Base-by-base conservation (phyloP, 2,329 filamentous ascomycete species). In the Fusarium lyarnte region DNA sequence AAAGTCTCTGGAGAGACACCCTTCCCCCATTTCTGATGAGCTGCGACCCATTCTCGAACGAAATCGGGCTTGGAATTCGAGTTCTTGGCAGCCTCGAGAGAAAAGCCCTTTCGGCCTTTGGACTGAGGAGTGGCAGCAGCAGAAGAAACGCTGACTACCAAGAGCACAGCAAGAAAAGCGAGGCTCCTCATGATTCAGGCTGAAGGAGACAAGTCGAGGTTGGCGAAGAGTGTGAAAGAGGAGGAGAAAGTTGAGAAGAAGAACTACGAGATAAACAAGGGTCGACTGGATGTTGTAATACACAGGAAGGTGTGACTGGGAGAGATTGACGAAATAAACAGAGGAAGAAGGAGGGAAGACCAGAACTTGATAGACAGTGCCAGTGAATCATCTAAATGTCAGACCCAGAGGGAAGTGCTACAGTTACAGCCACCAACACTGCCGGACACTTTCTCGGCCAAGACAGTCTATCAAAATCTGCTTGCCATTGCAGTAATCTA, bases 21-120 rank as follows among this genome's bases (percentile, higher is more conserved):
- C 13, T 70, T 77, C 9, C 80, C 81, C 81, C 81, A 83, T 76
- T 81, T 82, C 68, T 74, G 70, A 21, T 76, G 78, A 9, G 77
- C 79, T 17, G 80, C 79, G 11, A 74, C 76, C 77, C 78, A 81
- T 42, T 82, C 81, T 23, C 73, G 74, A 17, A 78, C 68, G 67
- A 82, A 83, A 59, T 81, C 72, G 21, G 77, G 74, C 62, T 76
- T 75, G n/a, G 64, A 69, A 17, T 65, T 57, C 16, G 58, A 59
- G 5, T 67, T 74, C 41, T 75, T 74, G 49, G 47, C 59, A 42
- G 78, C 79, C 9, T 76, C 64, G 11, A 82, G 59, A 2, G 79
- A 80, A 58, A 83, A 82, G n/a, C 42, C 33, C n/a, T 63, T 74
- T 19, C 39, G 31, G 21, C 21, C 47, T 16, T 43, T 55, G 6